Base-by-base conservation (phyloP, 2,329 filamentous ascomycete species). In the Celoporthe dispersa region DNA sequence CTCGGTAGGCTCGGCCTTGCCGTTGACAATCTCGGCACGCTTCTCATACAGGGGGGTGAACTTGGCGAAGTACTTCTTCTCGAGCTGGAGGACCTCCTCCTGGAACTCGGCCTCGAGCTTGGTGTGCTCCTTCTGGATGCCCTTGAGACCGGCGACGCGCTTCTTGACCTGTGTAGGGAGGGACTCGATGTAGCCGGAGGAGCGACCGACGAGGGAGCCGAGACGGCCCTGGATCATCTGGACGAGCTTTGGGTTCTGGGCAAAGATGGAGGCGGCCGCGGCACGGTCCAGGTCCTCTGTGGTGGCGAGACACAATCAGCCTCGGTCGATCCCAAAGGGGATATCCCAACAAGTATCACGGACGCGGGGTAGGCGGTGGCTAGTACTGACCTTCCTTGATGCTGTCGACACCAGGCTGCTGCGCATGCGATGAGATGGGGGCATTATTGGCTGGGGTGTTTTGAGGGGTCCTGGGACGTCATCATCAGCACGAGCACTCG, bases 31-130 rank as follows among this genome's bases (percentile, higher is more conserved):
- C 77, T 91, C 88, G 73, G 94, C 89, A 82, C 96, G 94, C 87
- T 96, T 96, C 87, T 98, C 86, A 84, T 99, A 99, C 64, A 99
- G 89, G 72, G 96, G 96, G 68, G 94, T 97, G 85, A 98, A 99
- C 85, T 98, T 98, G 84, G 93, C 93, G 78, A 98, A 98, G 84
- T 97, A 99, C 85, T 98, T 98, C 90, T 99, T 99, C 88, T 99
- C 96, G 37, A 99, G 89, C 82, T 98, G 91, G 70, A 99, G 88
- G 73, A 99, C 94, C 84, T 98, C 97, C 83, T 98, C 94, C 82
- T 99, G 97, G 83, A 99, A 98, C 83, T 98, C 92, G 67, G 94
- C 93, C 87, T 99, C 97, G 77, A 99, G 91, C 85, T 98, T 98
- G 72, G 95, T 93, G 85, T 99, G 96, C 78, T 98, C 94, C 84